These are phyloP conservation scores for Lactifluus echinatus DNA, from an alignment of 768 basidiomycete species.

Conservation along the genomic window DNA sequence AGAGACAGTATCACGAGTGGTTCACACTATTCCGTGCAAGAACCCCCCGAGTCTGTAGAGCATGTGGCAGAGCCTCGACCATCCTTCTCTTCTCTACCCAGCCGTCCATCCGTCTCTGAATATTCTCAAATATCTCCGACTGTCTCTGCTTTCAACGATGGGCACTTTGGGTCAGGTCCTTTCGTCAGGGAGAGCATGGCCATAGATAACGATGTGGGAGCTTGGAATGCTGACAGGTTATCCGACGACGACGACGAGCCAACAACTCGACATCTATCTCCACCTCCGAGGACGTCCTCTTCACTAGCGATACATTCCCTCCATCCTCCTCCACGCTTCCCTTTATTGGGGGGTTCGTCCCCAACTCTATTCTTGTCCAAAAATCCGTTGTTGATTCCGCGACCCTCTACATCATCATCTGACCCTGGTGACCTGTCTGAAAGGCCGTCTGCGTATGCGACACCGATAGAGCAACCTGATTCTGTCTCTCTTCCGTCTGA, in stretches of 20 bases:
- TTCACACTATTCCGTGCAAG: conserved; percentile 18
- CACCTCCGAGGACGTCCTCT: conserved; percentile 20
- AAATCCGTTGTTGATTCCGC: background rate
- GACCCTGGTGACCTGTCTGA: conserved; percentile 21
- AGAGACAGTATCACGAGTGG: conserved; percentile 20
- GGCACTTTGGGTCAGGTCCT: conserved; percentile 27
- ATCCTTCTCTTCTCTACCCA: conserved; percentile 39
- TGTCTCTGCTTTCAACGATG: conserved; percentile 72
- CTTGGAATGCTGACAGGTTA: background rate
- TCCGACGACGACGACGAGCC: conserved; percentile 5
- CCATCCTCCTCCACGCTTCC: conserved; percentile 17
- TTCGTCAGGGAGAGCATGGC: conserved; percentile 23
- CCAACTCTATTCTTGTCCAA: background rate
- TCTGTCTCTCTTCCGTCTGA: background rate
- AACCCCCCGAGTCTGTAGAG: conserved; percentile 1
- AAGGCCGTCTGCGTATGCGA: conserved; percentile 17
- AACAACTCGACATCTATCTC: conserved; percentile 16
- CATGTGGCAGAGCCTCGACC: conserved; percentile 31
- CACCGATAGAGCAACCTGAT: conserved; percentile 9
- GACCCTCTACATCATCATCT: conserved; percentile 14
- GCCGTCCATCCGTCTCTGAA: conserved; percentile 53
- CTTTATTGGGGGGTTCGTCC: background rate
- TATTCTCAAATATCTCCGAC: conserved; percentile 69
- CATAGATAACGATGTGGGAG: conserved; percentile 8
- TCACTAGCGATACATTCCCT: conserved; percentile 17